phyloP scores from a whole-genome alignment of 1,284 basidiomycete species.

The Flammula alnicola region DNA sequence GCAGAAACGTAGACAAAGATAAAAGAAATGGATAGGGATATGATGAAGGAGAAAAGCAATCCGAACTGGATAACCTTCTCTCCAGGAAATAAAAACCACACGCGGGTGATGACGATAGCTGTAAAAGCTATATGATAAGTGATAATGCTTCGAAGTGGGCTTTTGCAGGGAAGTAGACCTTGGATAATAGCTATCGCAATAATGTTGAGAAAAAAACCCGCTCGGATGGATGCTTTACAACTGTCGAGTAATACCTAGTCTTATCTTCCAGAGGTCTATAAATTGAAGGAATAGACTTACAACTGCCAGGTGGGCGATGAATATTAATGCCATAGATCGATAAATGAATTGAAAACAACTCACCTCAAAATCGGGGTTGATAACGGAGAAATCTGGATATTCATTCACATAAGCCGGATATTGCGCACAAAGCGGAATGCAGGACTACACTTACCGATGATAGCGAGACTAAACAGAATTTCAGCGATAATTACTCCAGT shows the following conservation, averaged over 20 bases:
- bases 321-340: too few relatives aligned
- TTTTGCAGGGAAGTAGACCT: conserved; percentile 1
- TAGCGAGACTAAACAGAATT: neutral
- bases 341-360: too few relatives aligned
- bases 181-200: conserved; percentile 16
- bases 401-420: neutral
- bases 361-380: conserved; percentile 1
- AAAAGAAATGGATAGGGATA: conserved; percentile 33
- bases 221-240: conserved; percentile 2
- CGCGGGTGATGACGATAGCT: conserved; percentile 41
- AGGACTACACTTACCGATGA: neutral
- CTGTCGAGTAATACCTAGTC: too few relatives aligned
- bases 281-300: too few relatives aligned
- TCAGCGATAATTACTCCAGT: neutral
- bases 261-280: neutral
- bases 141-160: neutral
- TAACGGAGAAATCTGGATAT: conserved; percentile 7
- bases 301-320: too few relatives aligned
- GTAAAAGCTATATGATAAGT: neutral
- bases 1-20: conserved; percentile 21
- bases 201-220: conserved; percentile 4
- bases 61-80: conserved; percentile 28
- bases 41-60: conserved; percentile 32
- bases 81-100: conserved; percentile 43
- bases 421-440: neutral